phyloP scores from a whole-genome alignment of 306 rosid genomes.

The Acacia confusa region DNA sequence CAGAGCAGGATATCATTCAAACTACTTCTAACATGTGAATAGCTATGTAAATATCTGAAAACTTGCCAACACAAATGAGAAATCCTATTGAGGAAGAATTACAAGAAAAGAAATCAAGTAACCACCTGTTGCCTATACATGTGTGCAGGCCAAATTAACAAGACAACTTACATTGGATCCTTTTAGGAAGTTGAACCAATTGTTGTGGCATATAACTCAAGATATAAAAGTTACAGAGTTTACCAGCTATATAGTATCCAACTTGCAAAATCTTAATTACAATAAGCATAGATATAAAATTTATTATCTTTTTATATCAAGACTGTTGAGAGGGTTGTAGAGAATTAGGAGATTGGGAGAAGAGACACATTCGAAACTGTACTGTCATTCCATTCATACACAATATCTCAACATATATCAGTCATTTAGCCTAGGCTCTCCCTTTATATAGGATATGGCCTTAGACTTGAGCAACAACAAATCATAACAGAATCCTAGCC shows the following conservation, averaged over 20 bases:
- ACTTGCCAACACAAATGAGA: background rate
- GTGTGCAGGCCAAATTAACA: background rate
- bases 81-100: background rate
- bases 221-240: background rate
- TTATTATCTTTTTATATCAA: slow-evolving; percentile 16
- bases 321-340: too few relatives aligned
- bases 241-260: background rate
- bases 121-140: background rate
- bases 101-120: background rate
- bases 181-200: background rate
- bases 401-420: too few relatives aligned
- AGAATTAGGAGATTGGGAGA: too few relatives aligned
- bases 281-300: background rate
- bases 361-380: too few relatives aligned
- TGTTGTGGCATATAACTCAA: slow-evolving; percentile 6
- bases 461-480: too few relatives aligned
- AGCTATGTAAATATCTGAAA: background rate
- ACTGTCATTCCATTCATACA: too few relatives aligned
- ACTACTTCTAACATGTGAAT: background rate
- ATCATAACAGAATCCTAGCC: too few relatives aligned
- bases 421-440: too few relatives aligned
- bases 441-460: too few relatives aligned
- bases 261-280: slow-evolving; percentile 12
- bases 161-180: slow-evolving; percentile 5
- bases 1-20: background rate